Evolutionary conservation across 2,329 filamentous ascomycete species (phyloP), one percentile per base, ranked within the genome.

Genomic region (Tolypocladium ophioglossoides): DNA sequence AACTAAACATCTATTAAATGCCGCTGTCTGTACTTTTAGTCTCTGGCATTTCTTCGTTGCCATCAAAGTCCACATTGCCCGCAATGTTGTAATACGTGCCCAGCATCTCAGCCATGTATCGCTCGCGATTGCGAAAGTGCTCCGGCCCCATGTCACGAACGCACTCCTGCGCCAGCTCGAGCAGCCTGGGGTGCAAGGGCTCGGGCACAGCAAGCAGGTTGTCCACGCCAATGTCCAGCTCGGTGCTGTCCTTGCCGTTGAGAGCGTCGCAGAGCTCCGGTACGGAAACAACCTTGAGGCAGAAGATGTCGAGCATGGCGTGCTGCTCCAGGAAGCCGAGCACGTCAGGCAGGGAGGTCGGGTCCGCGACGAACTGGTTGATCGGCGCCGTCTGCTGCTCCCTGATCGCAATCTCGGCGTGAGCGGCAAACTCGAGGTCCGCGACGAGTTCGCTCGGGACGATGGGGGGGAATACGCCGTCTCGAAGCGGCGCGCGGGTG

Each of bases 21-120:
- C 24, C 24, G 24, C 41, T 46, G 24, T 46, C 16, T n/a, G 16
- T n/a, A 3, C 16, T 46, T 6, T n/a, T 30, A 30, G 2, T 16
- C 22, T 30, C 14, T 4, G 27, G 5, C 24, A n/a, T 46, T n/a
- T 51, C 49, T 11, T 44, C 51, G 30, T 14, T 37, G n/a, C 48
- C 51, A 10, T 49, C 34, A 32, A 44, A 49, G 11, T 49, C 41
- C 16, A 37, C 52, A 24, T 49, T 39, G n/a, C 47, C 44, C 2
- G 32, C 40, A 34, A 56, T n/a, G 40, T 40, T 39, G 52, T 57
- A 59, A n/a, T 61, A 62, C 1, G 59, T 60, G 20, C 61, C 61
- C 10, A 63, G 53, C 24, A 63, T 27, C 50, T 63, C 61, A 3
- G 61, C 57, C 12, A 59, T 53, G 50, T 61, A 60, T 8, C 61